These are phyloP conservation scores for Populus simonii DNA, from an alignment of 345 rosid genomes.

Conservation along the genomic window DNA sequence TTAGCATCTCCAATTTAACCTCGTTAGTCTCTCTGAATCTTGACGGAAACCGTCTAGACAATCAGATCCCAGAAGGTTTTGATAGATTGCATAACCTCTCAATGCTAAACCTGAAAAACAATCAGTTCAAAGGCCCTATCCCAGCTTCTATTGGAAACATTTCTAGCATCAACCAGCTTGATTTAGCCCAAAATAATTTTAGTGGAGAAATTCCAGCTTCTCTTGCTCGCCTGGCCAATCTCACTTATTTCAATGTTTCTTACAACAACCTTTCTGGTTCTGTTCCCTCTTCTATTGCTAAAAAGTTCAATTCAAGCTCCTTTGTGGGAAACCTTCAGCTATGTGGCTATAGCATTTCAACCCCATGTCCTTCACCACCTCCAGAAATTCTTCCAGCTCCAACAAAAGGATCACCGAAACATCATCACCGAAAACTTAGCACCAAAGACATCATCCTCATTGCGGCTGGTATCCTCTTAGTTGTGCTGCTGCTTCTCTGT, in stretches of 20 bases:
- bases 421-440: conserved; percentile 47
- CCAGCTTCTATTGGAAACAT: conserved; percentile 56
- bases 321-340: conserved; percentile 84
- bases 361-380: conserved; percentile 56
- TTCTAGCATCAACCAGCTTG: conserved; percentile 50
- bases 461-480: conserved; percentile 66
- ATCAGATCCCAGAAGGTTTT: conserved; percentile 49
- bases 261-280: conserved; percentile 79
- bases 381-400: conserved; percentile 48
- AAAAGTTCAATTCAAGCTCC: conserved; percentile 79
- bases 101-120: conserved; percentile 54
- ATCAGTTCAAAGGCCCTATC: conserved; percentile 56
- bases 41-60: conserved; percentile 47
- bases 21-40: conserved; percentile 55
- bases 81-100: conserved; percentile 55
- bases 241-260: conserved; percentile 76
- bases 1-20: conserved; percentile 47
- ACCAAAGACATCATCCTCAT: conserved; percentile 71
- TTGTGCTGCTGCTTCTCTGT: conserved; percentile 56
- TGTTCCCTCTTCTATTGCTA: conserved; percentile 63
- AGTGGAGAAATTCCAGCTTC: conserved; percentile 68
- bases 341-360: conserved; percentile 72
- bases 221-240: conserved; percentile 49
- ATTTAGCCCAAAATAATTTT: conserved; percentile 66
- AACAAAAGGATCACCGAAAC: conserved; percentile 36